Conservation (phyloP, 2,329 filamentous ascomycete genomes). For the Polytolypa hystricis region DNA sequence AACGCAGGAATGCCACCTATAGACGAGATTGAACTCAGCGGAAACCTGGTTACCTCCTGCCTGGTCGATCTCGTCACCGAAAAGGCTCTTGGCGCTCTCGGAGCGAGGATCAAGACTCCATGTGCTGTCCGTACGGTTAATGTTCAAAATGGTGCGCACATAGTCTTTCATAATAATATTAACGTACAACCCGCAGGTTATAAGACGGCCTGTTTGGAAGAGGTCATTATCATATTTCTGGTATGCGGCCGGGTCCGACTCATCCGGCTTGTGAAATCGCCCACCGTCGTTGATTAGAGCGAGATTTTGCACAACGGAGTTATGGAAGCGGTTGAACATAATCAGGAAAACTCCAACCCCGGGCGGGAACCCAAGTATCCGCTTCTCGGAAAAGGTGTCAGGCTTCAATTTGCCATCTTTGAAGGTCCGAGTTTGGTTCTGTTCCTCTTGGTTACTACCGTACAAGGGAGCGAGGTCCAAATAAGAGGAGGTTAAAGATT, state of each 20-base stretch:
- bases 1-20: conserved; percentile 54
- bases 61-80: conserved; percentile 21
- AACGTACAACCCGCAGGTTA: conserved; percentile 23
- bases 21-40: conserved; percentile 44
- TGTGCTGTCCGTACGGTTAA: conserved; percentile 31
- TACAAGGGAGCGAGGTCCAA: conserved; percentile 38
- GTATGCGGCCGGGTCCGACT: conserved; percentile 28
- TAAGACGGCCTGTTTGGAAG: conserved; percentile 25
- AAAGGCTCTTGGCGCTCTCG: conserved; percentile 18
- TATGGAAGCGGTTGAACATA: conserved; percentile 31
- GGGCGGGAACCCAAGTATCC: conserved; percentile 23
- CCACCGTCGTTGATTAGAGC: conserved; percentile 33
- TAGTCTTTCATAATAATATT: conserved; percentile 27
- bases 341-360: conserved; percentile 25
- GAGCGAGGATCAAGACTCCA: conserved; percentile 36
- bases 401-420: conserved; percentile 29
- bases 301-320: conserved; percentile 28
- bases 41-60: conserved; percentile 42
- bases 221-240: conserved; percentile 25
- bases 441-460: conserved; percentile 26
- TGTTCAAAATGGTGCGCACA: conserved; percentile 20
- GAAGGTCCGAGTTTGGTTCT: conserved; percentile 25
- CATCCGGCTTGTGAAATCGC: conserved; percentile 20
- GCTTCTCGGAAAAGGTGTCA: conserved; percentile 26
- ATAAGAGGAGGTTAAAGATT: conserved; percentile 35